Base-by-base conservation (phyloP, 495 filamentous ascomycete genomes). In the Penicillium goetzii region DNA sequence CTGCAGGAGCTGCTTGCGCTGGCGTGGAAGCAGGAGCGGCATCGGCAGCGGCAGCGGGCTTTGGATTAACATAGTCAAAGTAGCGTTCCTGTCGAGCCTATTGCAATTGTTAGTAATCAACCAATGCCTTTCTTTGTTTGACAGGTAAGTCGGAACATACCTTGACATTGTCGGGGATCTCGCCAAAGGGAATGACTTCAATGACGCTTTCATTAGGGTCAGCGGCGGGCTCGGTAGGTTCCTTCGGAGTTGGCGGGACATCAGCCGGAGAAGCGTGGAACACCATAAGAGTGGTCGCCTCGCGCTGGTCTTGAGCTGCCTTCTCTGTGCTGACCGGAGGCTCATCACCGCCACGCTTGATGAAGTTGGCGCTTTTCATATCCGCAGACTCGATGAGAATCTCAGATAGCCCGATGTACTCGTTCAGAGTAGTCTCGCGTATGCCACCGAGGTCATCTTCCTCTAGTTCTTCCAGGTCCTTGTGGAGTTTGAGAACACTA, bases 251-350 rank as follows among this genome's bases (percentile, higher is more conserved):
- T 1, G 86, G 78, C 5, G 93, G 93, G 62, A 96, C 89, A 67
- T 96, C 92, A 8, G 84, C 83, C 36, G 78, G 74, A 56, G 87
- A 86, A 2, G 89, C 85, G 68, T 97, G 95, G 62, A 92, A 85
- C 6, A 89, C 90, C 87, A 96, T 92, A 34, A 97, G 83, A 26
- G 90, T 92, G n/a, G 81, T 87, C 23, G 81, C 78, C 74, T 96
- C 93, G 10, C 90, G 86, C 55, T 88, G 82, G 32, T 89, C 82
- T 70, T 92, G 92, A 5, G 81, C 79, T 41, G 83, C 80, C 60
- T 88, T 88, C 70, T 96, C 88, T 0, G 84, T 78, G 10, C 89
- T 93, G 0, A 77, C 72, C 10, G 90, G 81, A 5, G 77, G 68
- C 36, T 81, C 80, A 12, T 75, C 67, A 4, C 92, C 92, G 52